Evolutionary conservation across 2,329 filamentous ascomycete species (phyloP).

Genomic region (Stagonosporopsis vannaccii): DNA sequence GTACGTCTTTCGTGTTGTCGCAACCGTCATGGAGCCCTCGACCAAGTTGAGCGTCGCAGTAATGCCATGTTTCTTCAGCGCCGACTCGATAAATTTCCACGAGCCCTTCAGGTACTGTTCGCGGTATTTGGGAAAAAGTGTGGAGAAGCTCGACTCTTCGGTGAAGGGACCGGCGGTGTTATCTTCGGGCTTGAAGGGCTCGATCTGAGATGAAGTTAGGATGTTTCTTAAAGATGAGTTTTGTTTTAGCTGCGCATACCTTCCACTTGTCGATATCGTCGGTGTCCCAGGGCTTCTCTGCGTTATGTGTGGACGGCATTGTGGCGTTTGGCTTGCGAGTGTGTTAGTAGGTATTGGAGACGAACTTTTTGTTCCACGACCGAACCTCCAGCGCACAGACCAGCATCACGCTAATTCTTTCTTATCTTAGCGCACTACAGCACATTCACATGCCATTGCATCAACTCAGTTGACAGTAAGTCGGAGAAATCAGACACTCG

Average conservation of each 20-base stretch:
- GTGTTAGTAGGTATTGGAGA: constrained; percentile 1
- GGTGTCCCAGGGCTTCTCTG: constrained; percentile 79
- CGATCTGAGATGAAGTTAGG: constrained; percentile 61
- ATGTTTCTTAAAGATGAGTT: background rate
- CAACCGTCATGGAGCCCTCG: constrained; percentile 95
- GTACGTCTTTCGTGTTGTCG: constrained; percentile 89
- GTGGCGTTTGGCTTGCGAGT: constrained; percentile 13
- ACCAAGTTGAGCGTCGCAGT: constrained; percentile 93
- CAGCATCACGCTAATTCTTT: background rate
- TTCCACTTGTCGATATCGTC: constrained; percentile 98
- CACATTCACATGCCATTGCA: constrained; percentile 1
- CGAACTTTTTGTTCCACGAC: constrained; percentile 8
- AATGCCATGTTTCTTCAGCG: constrained; percentile 86
- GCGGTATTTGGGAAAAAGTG: constrained; percentile 93
- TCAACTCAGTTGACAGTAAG: background rate
- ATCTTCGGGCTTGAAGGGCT: constrained; percentile 83
- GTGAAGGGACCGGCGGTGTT: constrained; percentile 85
- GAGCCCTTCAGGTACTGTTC: constrained; percentile 91
- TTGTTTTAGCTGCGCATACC: constrained; percentile 50
- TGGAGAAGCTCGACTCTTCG: constrained; percentile 90
- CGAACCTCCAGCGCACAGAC: background rate
- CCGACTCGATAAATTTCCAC: constrained; percentile 89
- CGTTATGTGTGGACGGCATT: constrained; percentile 91
- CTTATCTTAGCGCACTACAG: constrained; percentile 7
- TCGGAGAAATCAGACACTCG: background rate